phyloP scores from a whole-genome alignment of 2,329 filamentous ascomycete genomes.

The Pseudocercospora vitis region DNA sequence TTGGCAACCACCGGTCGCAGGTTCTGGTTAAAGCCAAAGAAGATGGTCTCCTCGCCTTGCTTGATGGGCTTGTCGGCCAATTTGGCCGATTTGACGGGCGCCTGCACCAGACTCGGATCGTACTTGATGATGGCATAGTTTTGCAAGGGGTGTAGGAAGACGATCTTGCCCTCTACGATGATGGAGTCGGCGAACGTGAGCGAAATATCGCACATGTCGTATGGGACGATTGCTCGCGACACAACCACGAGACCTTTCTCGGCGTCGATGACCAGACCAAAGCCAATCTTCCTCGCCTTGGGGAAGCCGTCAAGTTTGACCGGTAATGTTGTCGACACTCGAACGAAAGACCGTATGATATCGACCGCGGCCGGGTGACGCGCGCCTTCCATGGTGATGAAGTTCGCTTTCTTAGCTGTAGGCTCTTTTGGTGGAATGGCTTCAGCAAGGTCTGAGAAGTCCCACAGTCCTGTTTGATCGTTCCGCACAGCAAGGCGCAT shows the following conservation, averaged over 20 bases:
- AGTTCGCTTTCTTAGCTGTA: conserved; percentile 75
- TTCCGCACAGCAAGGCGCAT: conserved; percentile 93
- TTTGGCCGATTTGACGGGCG: conserved; percentile 84
- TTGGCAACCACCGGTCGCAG: conserved; percentile 89
- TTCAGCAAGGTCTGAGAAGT: conserved; percentile 83
- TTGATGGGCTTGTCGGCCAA: conserved; percentile 80
- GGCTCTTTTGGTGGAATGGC: conserved; percentile 73
- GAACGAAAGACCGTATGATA: conserved; percentile 90
- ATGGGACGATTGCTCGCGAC: conserved; percentile 89
- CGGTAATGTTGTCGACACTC: conserved; percentile 89
- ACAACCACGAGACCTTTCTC: conserved; percentile 94
- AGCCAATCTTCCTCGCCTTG: conserved; percentile 88
- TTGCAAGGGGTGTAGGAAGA: conserved; percentile 94
- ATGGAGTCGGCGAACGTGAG: conserved; percentile 96
- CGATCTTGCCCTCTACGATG: conserved; percentile 87
- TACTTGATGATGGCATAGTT: conserved; percentile 97
- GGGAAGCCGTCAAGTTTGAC: conserved; percentile 98
- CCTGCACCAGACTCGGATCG: conserved; percentile 88
- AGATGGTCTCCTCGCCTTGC: conserved; percentile 91
- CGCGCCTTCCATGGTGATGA: conserved; percentile 87
- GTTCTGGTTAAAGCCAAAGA: conserved; percentile 98
- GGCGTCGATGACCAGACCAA: conserved; percentile 95
- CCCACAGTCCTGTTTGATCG: conserved; percentile 87
- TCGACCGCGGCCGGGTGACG: conserved; percentile 88
- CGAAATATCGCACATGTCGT: conserved; percentile 93